A percentile compares a stretch with the other conserved stretches of the same genome.
phyloP scores from a whole-genome alignment of 2,329 filamentous ascomycete species.

The Ophiostoma ulmi region DNA sequence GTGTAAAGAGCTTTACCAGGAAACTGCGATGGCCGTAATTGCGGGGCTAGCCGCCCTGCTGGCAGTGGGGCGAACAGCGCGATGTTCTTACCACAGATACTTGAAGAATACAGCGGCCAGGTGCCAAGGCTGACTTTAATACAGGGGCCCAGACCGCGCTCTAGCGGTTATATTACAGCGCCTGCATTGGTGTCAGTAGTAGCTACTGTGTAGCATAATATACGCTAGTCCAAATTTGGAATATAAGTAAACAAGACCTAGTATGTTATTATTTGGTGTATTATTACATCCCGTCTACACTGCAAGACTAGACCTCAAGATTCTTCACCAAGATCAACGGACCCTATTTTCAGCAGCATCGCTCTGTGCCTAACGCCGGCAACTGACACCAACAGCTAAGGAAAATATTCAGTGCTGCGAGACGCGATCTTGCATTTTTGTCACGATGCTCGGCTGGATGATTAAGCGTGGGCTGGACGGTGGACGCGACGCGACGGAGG shows the following conservation, averaged over 20 bases:
- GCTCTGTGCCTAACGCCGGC: neutral
- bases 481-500: slow-evolving; percentile 26
- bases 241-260: slow-evolving; percentile 30
- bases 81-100: neutral
- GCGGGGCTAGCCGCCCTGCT: slow-evolving; percentile 18
- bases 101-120: neutral
- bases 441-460: slow-evolving; percentile 56
- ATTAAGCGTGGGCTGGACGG: slow-evolving; percentile 44
- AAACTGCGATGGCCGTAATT: slow-evolving; percentile 18
- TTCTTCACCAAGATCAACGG: slow-evolving; percentile 5
- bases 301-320: neutral
- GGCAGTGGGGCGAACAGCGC: slow-evolving; percentile 6
- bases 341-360: slow-evolving; percentile 5
- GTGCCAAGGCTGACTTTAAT: slow-evolving; percentile 20
- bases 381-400: neutral
- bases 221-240: slow-evolving; percentile 28
- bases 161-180: neutral
- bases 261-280: neutral
- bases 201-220: neutral
- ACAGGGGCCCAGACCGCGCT: neutral
- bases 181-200: neutral
- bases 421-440: neutral
- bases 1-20: neutral
- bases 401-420: neutral
- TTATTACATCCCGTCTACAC: neutral